Percentiles rank a stretch among this genome's conserved stretches.
phyloP scores from a whole-genome alignment of 345 rosid genomes.

The Mangifera indica region DNA sequence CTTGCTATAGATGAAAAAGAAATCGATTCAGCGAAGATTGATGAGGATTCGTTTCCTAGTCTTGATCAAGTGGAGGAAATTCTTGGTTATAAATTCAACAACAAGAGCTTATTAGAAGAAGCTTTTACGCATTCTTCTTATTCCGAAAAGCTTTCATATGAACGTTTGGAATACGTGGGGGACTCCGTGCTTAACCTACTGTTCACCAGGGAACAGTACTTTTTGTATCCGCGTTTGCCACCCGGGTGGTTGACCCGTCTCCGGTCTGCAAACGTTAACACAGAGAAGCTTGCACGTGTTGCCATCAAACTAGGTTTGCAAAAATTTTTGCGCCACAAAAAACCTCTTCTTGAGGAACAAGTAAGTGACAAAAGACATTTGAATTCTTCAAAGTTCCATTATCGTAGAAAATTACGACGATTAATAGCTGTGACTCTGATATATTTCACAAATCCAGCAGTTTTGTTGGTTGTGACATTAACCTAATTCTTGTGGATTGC shows the following conservation, averaged over 20 bases:
- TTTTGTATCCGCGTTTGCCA: conserved; percentile 33
- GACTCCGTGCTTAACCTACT: conserved; percentile 49
- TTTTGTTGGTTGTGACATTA: too few species aligned
- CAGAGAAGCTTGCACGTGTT: conserved; percentile 67
- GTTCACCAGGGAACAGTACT: conserved; percentile 36
- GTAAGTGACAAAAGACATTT: conserved; percentile 43
- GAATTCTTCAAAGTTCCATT: too few species aligned
- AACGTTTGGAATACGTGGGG: conserved; percentile 50
- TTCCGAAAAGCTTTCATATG: conserved; percentile 33
- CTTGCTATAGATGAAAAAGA: background rate
- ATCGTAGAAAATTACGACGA: too few species aligned
- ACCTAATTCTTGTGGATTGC: too few species aligned
- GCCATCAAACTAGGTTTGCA: conserved; percentile 49
- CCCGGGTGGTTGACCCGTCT: conserved; percentile 66
- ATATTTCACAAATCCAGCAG: too few species aligned
- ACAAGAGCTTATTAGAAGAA: conserved; percentile 42
- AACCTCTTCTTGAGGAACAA: conserved; percentile 53
- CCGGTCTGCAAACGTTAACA: conserved; percentile 59
- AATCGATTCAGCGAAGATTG: background rate
- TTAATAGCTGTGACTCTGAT: too few species aligned
- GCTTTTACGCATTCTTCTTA: conserved; percentile 54
- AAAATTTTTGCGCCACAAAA: conserved; percentile 53
- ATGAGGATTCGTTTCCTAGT: conserved; percentile 11
- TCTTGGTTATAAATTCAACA: conserved; percentile 42
- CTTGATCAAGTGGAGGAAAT: conserved; percentile 44